phyloP scores from a whole-genome alignment of 2,329 filamentous ascomycete genomes.

The Calonectria leucothoes region DNA sequence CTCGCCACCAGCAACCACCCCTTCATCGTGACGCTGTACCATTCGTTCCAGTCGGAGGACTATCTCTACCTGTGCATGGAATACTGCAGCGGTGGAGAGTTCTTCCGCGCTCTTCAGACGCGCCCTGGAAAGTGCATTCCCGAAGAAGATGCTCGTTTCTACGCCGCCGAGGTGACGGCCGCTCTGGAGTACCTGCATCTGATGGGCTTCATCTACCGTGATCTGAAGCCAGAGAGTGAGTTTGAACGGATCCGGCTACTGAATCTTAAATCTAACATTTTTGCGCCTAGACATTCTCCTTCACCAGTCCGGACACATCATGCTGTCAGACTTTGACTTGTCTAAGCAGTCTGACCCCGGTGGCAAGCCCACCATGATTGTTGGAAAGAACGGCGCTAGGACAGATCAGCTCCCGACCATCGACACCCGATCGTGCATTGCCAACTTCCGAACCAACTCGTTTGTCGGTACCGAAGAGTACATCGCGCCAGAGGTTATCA shows the following conservation, averaged over 20 bases:
- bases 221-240: conserved; percentile 97
- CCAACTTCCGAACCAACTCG: conserved; percentile 97
- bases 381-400: conserved; percentile 88
- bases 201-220: conserved; percentile 99
- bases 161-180: conserved; percentile 96
- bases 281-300: conserved; percentile 83
- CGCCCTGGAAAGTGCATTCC: conserved; percentile 97
- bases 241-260: conserved; percentile 10
- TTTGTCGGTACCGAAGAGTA: conserved; percentile 99
- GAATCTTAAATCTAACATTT: conserved; percentile 16
- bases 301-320: conserved; percentile 99
- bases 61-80: conserved; percentile 99
- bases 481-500: conserved; percentile 98
- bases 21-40: conserved; percentile 98
- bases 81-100: conserved; percentile 98
- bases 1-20: conserved; percentile 98
- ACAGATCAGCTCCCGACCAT: conserved; percentile 93
- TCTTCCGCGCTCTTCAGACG: conserved; percentile 96
- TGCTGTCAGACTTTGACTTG: conserved; percentile 98
- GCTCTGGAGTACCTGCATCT: conserved; percentile 96
- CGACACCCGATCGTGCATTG: conserved; percentile 98
- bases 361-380: conserved; percentile 97
- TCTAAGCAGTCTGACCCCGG: conserved; percentile 97
- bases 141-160: conserved; percentile 96
- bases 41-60: conserved; percentile 99